These are phyloP conservation scores for Dissophora globulifera DNA, from an alignment of 192 early-diverging fungal genomes.

Conservation along the genomic window DNA sequence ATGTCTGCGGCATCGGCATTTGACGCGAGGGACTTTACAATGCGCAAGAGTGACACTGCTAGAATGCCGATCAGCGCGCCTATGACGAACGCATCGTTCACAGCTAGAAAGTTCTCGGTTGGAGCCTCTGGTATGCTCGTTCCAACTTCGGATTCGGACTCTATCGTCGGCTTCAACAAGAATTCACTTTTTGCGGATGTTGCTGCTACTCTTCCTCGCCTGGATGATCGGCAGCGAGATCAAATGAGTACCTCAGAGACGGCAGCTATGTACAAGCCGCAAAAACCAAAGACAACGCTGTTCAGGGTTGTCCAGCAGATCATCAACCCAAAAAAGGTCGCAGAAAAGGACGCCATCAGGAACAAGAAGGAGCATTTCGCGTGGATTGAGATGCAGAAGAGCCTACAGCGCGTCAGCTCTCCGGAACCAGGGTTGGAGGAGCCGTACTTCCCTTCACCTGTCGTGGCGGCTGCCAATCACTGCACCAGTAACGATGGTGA, in stretches of 20 bases:
- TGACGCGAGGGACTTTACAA: background rate
- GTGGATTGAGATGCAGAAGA: conserved; percentile 52
- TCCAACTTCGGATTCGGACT: background rate
- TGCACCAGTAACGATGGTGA: no score
- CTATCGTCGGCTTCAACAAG: background rate
- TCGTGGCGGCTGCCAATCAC: no score
- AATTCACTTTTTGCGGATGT: no score
- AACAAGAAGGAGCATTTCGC: conserved; percentile 49
- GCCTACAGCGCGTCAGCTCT: conserved; percentile 28
- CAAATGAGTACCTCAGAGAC: no score
- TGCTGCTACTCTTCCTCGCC: no score
- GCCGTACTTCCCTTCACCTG: background rate
- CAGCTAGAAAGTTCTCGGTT: conserved; percentile 33
- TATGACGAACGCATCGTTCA: conserved; percentile 5
- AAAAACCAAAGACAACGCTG: conserved; percentile 43
- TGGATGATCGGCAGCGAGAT: no score
- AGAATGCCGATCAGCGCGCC: conserved; percentile 4
- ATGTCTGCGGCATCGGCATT: conserved; percentile 30
- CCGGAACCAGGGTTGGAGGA: conserved; percentile 22
- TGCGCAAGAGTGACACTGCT: conserved; percentile 33
- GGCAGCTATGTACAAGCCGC: conserved; percentile 14
- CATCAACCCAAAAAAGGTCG: conserved; percentile 40
- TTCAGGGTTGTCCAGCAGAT: conserved; percentile 43
- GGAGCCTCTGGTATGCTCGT: conserved; percentile 5
- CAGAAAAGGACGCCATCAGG: conserved; percentile 36